A percentile compares a stretch with the other conserved stretches of the same genome.
phyloP scores from a whole-genome alignment of 768 basidiomycete genomes.

The Bullera alba region DNA sequence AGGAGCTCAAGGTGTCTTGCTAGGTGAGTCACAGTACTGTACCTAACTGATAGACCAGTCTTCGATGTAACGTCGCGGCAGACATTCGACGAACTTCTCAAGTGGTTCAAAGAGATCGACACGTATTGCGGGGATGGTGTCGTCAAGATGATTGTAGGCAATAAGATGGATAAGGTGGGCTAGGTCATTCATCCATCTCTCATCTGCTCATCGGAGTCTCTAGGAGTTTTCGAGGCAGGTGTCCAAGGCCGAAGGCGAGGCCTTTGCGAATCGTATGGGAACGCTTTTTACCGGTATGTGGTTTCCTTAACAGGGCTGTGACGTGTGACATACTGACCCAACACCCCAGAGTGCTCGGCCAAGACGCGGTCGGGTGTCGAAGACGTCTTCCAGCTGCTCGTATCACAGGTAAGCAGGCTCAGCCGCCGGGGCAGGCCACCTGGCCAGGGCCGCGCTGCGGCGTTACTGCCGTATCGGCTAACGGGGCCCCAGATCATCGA shows the following conservation, averaged over 20 bases:
- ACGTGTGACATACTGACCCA: background rate
- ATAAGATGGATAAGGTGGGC: constrained; percentile 80
- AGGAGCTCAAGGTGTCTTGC: constrained; percentile 51
- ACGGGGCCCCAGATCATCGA: too few relatives aligned
- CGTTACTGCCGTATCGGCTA: too few relatives aligned
- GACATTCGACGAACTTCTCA: constrained; percentile 86
- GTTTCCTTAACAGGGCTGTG: background rate
- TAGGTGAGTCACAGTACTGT: constrained; percentile 39
- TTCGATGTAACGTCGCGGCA: constrained; percentile 91
- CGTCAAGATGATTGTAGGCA: constrained; percentile 85
- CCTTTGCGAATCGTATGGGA: constrained; percentile 73
- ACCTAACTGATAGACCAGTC: constrained; percentile 51
- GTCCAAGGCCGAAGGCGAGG: constrained; percentile 63
- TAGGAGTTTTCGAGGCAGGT: constrained; percentile 93
- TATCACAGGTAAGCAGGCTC: too few relatives aligned
- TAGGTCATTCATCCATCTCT: background rate
- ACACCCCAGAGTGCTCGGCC: constrained; percentile 65
- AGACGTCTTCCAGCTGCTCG: constrained; percentile 69
- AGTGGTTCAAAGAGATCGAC: constrained; percentile 85
- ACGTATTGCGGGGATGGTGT: constrained; percentile 80
- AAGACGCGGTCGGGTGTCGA: constrained; percentile 81
- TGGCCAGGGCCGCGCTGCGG: too few relatives aligned
- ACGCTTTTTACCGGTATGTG: constrained; percentile 63
- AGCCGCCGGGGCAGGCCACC: too few relatives aligned
- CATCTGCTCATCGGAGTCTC: background rate